Evolutionary conservation across 2,329 filamentous ascomycete species (phyloP).

Genomic region (Parastagonospora nodorum): DNA sequence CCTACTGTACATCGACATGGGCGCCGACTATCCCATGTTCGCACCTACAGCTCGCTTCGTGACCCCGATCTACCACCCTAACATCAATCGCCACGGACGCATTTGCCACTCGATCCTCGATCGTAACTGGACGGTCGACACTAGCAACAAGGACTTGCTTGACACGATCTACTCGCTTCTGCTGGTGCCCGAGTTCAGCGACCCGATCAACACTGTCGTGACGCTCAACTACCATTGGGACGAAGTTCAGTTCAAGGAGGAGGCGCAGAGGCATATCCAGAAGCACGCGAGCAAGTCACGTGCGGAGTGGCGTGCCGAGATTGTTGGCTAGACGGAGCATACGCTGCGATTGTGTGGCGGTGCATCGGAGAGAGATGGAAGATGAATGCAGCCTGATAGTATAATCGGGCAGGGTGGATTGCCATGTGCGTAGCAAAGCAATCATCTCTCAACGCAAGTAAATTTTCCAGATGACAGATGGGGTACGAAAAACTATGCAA

Average conservation of each 20-base stretch:
- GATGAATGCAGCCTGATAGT: too few species aligned
- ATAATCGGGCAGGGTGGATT: too few species aligned
- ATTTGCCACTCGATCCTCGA: constrained; percentile 45
- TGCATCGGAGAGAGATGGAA: too few species aligned
- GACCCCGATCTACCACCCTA: too few species aligned
- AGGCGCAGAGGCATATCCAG: constrained; percentile 30
- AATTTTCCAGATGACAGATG: too few species aligned
- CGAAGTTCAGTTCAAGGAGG: constrained; percentile 37
- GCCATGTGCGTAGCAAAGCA: too few species aligned
- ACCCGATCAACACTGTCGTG: constrained; percentile 37
- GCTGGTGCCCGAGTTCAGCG: constrained; percentile 35
- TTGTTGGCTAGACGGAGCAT: constrained; percentile 4
- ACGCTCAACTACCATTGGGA: constrained; percentile 42
- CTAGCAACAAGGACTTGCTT: constrained; percentile 36
- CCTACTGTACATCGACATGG: too few species aligned
- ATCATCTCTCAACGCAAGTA: too few species aligned
- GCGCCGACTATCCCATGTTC: too few species aligned
- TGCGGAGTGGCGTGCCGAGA: constrained; percentile 30
- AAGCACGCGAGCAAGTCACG: constrained; percentile 37
- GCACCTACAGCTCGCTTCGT: too few species aligned
- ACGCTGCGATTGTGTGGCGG: neutral
- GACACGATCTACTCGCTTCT: constrained; percentile 44
- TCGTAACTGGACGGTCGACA: constrained; percentile 46
- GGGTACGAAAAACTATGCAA: too few species aligned
- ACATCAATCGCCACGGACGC: constrained; percentile 40